Conservation (phyloP, 2,329 filamentous ascomycete species). For the Claviceps capensis region DNA sequence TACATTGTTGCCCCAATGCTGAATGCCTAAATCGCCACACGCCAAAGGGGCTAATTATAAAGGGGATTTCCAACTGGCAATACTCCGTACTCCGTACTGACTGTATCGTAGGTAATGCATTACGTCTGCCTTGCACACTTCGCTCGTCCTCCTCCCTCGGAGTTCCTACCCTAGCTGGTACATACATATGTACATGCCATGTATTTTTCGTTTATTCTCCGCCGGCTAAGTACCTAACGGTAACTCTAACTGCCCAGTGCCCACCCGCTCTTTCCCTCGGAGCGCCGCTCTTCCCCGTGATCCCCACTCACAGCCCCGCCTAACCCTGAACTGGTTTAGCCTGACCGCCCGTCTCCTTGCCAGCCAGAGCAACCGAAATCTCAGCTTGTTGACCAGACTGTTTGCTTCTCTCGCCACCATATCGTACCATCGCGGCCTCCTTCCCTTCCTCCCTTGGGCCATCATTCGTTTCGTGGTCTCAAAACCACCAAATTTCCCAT, state of each 20-base stretch:
- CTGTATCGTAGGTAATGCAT: no score
- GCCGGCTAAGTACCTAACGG: no score
- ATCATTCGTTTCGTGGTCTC: neutral
- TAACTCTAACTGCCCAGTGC: neutral
- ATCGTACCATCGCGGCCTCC: neutral
- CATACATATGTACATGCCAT: no score
- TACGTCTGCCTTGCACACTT: no score
- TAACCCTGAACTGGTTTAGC: neutral
- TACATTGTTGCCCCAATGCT: no score
- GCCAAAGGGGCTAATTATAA: no score
- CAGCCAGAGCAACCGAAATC: neutral
- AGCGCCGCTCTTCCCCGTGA: neutral
- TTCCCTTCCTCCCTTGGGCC: neutral
- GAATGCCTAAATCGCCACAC: no score
- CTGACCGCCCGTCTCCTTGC: neutral
- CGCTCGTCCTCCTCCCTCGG: no score
- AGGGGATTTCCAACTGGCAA: no score
- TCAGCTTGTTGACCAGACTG: neutral
- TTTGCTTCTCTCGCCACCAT: neutral
- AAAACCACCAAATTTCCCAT: neutral
- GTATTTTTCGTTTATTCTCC: no score
- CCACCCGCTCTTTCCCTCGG: neutral
- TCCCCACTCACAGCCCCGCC: neutral
- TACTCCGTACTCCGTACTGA: no score
- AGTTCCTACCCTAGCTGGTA: no score